Conservation (phyloP, 1,284 basidiomycete species). For the Papiliotrema flavescens region DNA sequence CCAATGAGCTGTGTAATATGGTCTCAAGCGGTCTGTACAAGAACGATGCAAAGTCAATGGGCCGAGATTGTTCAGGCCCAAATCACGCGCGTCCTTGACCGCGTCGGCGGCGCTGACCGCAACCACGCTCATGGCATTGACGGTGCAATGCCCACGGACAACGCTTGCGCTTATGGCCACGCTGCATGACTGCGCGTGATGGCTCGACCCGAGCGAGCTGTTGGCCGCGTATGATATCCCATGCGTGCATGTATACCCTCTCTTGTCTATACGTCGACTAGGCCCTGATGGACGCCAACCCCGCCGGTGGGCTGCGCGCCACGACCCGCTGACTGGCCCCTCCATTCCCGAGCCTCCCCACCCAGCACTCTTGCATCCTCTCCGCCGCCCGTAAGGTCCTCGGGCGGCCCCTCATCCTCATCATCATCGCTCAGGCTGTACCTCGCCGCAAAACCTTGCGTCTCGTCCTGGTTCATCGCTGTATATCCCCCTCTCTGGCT, state of each 20-base stretch:
- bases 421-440: constrained; percentile 47
- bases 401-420: constrained; percentile 22
- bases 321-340: constrained; percentile 8
- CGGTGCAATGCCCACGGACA: too few relatives aligned
- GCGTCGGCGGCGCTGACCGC: too few relatives aligned
- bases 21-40: too few relatives aligned
- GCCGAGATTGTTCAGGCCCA: too few relatives aligned
- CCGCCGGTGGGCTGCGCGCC: constrained; percentile 10
- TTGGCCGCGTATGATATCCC: too few relatives aligned
- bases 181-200: too few relatives aligned
- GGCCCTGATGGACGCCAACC: constrained; percentile 34
- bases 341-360: constrained; percentile 37
- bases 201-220: too few relatives aligned
- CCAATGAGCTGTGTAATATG: too few relatives aligned
- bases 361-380: constrained; percentile 14
- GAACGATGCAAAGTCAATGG: too few relatives aligned
- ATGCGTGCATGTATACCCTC: not conserved
- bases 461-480: constrained; percentile 50
- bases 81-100: too few relatives aligned
- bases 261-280: constrained; percentile 30
- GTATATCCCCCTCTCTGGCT: constrained; percentile 30
- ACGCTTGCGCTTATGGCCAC: too few relatives aligned
- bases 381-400: constrained; percentile 18
- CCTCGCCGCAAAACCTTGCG: constrained; percentile 54
- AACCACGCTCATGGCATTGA: not conserved